Conservation (phyloP, 2,329 filamentous ascomycete species). For the Neofusicoccum kwambonambiense region DNA sequence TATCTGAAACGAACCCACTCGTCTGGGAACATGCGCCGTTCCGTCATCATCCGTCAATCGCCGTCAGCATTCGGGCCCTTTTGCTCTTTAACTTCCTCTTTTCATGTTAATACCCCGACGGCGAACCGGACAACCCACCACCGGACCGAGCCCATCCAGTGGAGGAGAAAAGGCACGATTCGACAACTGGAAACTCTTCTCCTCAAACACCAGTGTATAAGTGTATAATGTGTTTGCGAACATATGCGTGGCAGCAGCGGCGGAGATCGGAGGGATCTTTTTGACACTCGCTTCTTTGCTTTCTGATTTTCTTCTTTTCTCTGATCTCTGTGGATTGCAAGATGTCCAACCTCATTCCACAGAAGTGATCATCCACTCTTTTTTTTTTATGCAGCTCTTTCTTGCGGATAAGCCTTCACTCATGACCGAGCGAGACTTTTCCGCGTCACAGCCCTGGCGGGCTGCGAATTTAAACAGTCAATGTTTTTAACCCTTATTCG, state of each 20-base stretch:
- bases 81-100: not conserved
- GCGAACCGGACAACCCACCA: not conserved
- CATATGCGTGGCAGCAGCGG: not conserved
- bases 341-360: constrained; percentile 1
- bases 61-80: not conserved
- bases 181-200: not conserved
- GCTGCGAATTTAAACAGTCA: not conserved
- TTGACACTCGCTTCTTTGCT: not conserved
- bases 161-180: not conserved
- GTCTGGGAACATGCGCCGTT: not conserved
- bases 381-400: not conserved
- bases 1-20: not conserved
- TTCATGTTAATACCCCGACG: constrained; percentile 6
- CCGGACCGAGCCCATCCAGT: not conserved
- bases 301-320: not conserved
- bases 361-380: not conserved
- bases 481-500: not conserved
- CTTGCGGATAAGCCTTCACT: not conserved
- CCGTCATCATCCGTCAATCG: not conserved
- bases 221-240: constrained; percentile 14
- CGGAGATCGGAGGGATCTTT: not conserved
- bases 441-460: not conserved
- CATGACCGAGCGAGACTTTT: not conserved
- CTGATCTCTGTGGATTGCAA: not conserved
- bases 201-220: not conserved